A percentile compares a stretch with the other conserved stretches of the same genome.
These are phyloP conservation scores for Pistacia atlantica DNA, from an alignment of 345 rosid species.

Conservation along the genomic window DNA sequence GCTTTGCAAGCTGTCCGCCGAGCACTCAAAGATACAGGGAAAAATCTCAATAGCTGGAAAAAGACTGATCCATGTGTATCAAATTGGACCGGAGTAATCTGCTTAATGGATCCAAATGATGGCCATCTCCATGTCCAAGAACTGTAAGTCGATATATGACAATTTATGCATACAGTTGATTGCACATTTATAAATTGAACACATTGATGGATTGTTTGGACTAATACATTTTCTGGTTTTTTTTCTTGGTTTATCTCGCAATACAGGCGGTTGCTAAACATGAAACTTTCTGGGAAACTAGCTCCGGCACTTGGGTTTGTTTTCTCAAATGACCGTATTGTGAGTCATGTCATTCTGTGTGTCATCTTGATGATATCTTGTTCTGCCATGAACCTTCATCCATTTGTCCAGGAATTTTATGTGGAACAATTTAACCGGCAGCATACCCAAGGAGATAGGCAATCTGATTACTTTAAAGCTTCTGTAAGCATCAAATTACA, in stretches of 20 bases:
- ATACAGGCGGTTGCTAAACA: constrained; percentile 68
- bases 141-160: constrained; percentile 42
- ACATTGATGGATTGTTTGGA: not conserved
- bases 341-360: constrained; percentile 27
- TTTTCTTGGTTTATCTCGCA: not conserved
- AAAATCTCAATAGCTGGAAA: constrained; percentile 69
- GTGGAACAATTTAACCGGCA: constrained; percentile 82
- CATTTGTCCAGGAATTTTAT: constrained; percentile 66
- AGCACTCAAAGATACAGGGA: constrained; percentile 3
- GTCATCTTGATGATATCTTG: not conserved
- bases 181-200: not conserved
- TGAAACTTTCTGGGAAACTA: constrained; percentile 80
- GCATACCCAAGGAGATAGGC: constrained; percentile 87
- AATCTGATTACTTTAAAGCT: constrained; percentile 65
- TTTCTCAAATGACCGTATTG: constrained; percentile 65
- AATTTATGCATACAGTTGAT: too few species aligned
- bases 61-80: constrained; percentile 80
- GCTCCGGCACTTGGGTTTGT: constrained; percentile 73
- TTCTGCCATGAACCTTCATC: not conserved
- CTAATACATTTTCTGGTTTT: not conserved
- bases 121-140: constrained; percentile 77
- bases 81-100: constrained; percentile 89
- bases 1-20: constrained; percentile 13
- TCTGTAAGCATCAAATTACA: constrained; percentile 53
- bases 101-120: constrained; percentile 56